Conservation (phyloP, 1,284 basidiomycete species). For the Ceratobasidium sp. region DNA sequence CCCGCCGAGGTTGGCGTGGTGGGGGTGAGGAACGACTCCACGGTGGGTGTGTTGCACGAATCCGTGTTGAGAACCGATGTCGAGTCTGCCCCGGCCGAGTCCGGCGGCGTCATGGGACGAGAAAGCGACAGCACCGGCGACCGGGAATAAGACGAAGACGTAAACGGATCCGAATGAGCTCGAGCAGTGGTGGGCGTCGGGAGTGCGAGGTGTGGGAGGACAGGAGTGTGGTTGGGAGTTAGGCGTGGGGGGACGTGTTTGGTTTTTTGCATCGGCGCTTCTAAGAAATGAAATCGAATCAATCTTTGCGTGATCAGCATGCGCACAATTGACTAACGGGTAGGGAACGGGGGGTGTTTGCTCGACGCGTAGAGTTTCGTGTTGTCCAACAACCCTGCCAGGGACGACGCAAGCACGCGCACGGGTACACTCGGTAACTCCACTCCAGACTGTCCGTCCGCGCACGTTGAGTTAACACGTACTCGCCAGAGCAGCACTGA, state of each 20-base stretch:
- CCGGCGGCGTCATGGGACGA: conserved; percentile 38
- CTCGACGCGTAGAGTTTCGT: conserved; percentile 43
- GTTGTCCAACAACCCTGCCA: conserved; percentile 37
- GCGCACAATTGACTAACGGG: conserved; percentile 3
- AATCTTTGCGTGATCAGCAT: background rate
- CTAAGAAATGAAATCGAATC: background rate
- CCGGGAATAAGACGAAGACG: background rate
- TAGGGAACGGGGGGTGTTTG: conserved; percentile 21
- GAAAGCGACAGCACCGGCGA: conserved; percentile 20
- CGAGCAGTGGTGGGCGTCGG: conserved; percentile 7
- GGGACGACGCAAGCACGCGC: conserved; percentile 33
- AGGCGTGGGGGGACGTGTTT: conserved; percentile 20
- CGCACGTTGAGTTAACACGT: conserved; percentile 38
- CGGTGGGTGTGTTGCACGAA: conserved; percentile 1
- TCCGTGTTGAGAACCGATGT: conserved; percentile 13
- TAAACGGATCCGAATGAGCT: conserved; percentile 5
- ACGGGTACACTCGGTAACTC: conserved; percentile 33
- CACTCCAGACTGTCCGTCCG: conserved; percentile 21
- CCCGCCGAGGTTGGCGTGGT: conserved; percentile 10
- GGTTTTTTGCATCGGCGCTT: conserved; percentile 19
- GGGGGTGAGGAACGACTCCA: conserved; percentile 14
- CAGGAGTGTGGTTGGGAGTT: conserved; percentile 14
- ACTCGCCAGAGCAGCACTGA: conserved; percentile 42
- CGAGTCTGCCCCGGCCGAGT: conserved; percentile 28
- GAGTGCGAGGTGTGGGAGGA: conserved; percentile 17